phyloP scores from a whole-genome alignment of 768 basidiomycete species.

The Rossbeevera mucosa region DNA sequence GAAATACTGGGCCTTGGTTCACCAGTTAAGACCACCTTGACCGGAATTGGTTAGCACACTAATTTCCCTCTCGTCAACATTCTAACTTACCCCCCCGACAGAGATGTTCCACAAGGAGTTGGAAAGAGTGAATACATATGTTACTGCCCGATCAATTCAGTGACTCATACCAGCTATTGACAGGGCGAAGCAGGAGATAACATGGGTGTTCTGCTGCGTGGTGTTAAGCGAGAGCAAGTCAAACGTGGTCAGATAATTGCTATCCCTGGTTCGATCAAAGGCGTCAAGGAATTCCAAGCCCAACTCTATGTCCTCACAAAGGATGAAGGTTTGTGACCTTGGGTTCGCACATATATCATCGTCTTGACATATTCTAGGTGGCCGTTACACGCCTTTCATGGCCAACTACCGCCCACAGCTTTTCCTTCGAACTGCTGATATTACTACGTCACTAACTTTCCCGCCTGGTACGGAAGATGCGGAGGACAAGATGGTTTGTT shows the following conservation, averaged over 20 bases:
- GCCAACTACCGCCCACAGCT: slow-evolving; percentile 92
- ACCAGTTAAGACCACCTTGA: slow-evolving; percentile 85
- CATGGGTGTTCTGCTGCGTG: slow-evolving; percentile 96
- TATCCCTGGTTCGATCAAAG: slow-evolving; percentile 85
- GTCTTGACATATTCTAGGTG: slow-evolving; percentile 37
- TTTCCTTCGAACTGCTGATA: slow-evolving; percentile 93
- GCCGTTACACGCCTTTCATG: slow-evolving; percentile 90
- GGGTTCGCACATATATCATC: slow-evolving; percentile 49
- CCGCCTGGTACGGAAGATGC: slow-evolving; percentile 79
- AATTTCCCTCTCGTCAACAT: background rate
- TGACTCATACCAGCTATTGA: slow-evolving; percentile 4
- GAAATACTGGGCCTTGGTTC: slow-evolving; percentile 87
- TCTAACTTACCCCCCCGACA: slow-evolving; percentile 27
- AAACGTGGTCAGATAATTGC: slow-evolving; percentile 89
- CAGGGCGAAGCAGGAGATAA: slow-evolving; percentile 98
- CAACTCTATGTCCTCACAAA: slow-evolving; percentile 66
- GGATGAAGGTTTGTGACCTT: slow-evolving; percentile 37
- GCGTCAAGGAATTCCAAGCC: slow-evolving; percentile 92
- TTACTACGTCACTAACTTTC: slow-evolving; percentile 81
- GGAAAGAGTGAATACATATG: slow-evolving; percentile 60
- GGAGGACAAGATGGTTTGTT: slow-evolving; percentile 77
- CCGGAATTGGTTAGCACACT: slow-evolving; percentile 70
- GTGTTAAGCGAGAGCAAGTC: slow-evolving; percentile 95
- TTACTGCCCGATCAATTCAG: background rate
- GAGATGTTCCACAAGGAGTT: slow-evolving; percentile 99